Evolutionary conservation across 441 rosid species (phyloP), one percentile per base, ranked within the genome.

Genomic region (Dalechampia spathulata): DNA sequence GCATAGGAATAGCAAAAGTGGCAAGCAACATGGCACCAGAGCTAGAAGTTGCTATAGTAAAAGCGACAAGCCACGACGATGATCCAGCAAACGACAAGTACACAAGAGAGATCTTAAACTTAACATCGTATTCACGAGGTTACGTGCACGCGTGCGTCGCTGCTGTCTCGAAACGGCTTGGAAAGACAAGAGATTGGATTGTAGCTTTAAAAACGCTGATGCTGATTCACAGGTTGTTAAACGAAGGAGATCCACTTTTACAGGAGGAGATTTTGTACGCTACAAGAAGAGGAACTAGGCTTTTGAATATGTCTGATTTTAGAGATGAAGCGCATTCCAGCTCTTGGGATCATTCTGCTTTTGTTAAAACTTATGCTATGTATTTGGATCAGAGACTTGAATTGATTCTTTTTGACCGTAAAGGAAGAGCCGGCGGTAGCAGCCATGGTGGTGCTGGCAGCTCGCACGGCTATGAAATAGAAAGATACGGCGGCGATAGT

Each of bases 1-100:
- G 93, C 78, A 88, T 88, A 2, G 69, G 93, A 72, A 65, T 91
- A 26, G 93, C 85, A 16, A 91, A 88, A 67, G 98, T 86, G 63
- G 71, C 82, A 0, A 78, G 70, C 51, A 77, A 72, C 65, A 72
- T 78, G 14, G 76, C 79, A 1, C 70, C 84, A 11, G 72, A 72
- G 16, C 77, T 91, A 22, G 95, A 88, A 49, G 89, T 91, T 0
- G 60, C 80, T 2, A 69, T 88, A 12, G 83, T 88, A 3, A 88
- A 81, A 52, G 87, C 93, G 2, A 88, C 96, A 0, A 75, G 81
- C 17, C 98, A 78, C 50, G 91, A 82, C 21, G 79, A 78, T 8
- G 64, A 61, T 38, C 96, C 93, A 0, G 64, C 76, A 32, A 82
- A 84, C 51, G 87, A 82, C 7, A 76, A 78, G 8, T 74, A 83